Percentiles rank a stretch among this genome's conserved stretches.
These are phyloP conservation scores for Orbilia blumenaviensis DNA, from an alignment of 2,329 filamentous ascomycete species.

Conservation along the genomic window DNA sequence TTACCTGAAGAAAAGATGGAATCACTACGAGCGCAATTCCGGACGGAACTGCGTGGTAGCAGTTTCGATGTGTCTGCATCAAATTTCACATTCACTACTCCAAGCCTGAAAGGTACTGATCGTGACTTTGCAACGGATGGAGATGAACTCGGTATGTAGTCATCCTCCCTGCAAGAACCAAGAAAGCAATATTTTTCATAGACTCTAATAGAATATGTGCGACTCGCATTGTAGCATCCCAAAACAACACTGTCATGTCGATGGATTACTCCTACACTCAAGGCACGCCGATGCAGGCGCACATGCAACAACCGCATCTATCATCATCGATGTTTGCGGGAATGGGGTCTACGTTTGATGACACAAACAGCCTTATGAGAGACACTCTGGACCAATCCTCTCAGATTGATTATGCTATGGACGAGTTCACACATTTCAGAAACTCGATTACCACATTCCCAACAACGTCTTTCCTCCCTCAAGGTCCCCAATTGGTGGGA, in stretches of 20 bases:
- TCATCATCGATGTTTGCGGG: conserved; percentile 47
- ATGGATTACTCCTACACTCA: conserved; percentile 45
- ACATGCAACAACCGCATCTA: conserved; percentile 17
- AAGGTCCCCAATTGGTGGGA: conserved; percentile 37
- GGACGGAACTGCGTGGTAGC: not conserved
- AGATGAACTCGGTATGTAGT: conserved; percentile 41
- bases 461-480: conserved; percentile 7
- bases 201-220: conserved; percentile 9
- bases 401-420: conserved; percentile 31
- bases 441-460: conserved; percentile 21
- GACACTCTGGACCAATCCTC: conserved; percentile 42
- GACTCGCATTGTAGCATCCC: conserved; percentile 4
- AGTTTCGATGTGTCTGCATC: conserved; percentile 1
- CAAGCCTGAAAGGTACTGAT: conserved; percentile 13
- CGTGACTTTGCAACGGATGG: conserved; percentile 20
- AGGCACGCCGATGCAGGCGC: conserved; percentile 26
- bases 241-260: conserved; percentile 34
- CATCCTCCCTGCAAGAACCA: not conserved
- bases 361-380: conserved; percentile 32
- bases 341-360: conserved; percentile 37
- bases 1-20: conserved; percentile 31
- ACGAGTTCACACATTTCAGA: conserved; percentile 21
- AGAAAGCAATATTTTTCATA: not conserved
- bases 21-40: conserved; percentile 21
- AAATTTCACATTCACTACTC: not conserved